Percentiles rank a stretch among this genome's conserved stretches.
These are phyloP conservation scores for Cutaneotrichosporon sp. DNA, from an alignment of 1,284 basidiomycete species.

Conservation along the genomic window DNA sequence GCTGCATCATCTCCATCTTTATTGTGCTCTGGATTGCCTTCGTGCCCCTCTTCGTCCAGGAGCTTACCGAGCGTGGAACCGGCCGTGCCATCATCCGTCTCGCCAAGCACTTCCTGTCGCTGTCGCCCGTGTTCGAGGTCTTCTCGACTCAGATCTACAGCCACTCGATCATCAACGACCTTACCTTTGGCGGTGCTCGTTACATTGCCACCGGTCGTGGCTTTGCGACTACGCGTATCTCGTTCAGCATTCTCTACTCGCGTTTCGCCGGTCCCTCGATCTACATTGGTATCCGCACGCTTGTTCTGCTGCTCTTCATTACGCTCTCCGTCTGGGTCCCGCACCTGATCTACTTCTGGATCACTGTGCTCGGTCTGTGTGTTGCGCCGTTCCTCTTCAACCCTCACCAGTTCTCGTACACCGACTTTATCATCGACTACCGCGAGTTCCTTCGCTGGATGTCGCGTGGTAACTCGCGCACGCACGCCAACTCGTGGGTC, in stretches of 20 bases:
- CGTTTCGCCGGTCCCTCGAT: slow-evolving; percentile 94
- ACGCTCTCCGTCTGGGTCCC: slow-evolving; percentile 83
- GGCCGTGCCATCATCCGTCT: slow-evolving; percentile 81
- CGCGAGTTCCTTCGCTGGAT: slow-evolving; percentile 96
- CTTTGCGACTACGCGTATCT: slow-evolving; percentile 87
- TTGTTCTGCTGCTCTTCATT: slow-evolving; percentile 84
- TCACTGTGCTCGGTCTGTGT: slow-evolving; percentile 78
- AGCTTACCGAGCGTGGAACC: slow-evolving; percentile 86
- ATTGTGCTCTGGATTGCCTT: slow-evolving; percentile 94
- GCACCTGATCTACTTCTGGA: slow-evolving; percentile 93
- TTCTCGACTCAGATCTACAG: slow-evolving; percentile 96
- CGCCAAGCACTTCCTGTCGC: slow-evolving; percentile 82
- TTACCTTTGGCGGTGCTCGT: slow-evolving; percentile 90
- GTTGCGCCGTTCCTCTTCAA: slow-evolving; percentile 94
- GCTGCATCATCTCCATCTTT: slow-evolving; percentile 92
- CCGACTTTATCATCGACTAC: slow-evolving; percentile 94
- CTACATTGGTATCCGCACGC: slow-evolving; percentile 86
- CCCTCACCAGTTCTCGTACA: slow-evolving; percentile 90
- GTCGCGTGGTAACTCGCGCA: slow-evolving; percentile 89
- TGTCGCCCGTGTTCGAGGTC: slow-evolving; percentile 92
- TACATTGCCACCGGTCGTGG: slow-evolving; percentile 99
- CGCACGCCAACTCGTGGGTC: slow-evolving; percentile 97
- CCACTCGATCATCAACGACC: slow-evolving; percentile 87
- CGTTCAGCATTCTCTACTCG: slow-evolving; percentile 88
- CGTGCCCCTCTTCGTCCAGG: slow-evolving; percentile 88